A percentile compares a stretch with the other conserved stretches of the same genome.
Conservation (phyloP, 2,329 filamentous ascomycete species). For the Ascochyta fabae region DNA sequence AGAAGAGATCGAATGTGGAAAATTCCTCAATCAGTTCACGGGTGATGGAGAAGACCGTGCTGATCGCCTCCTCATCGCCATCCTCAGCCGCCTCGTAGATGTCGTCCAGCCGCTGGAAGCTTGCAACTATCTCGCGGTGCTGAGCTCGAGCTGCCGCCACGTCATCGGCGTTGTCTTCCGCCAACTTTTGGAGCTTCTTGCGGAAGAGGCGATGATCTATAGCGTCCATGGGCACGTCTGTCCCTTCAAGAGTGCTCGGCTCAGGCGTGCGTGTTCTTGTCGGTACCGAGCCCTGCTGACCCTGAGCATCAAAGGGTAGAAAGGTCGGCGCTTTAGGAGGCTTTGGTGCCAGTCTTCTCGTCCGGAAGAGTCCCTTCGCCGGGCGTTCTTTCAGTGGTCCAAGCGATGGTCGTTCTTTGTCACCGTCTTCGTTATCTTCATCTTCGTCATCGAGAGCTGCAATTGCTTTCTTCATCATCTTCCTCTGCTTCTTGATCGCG, state of each 20-base stretch:
- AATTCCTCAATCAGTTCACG: conserved; percentile 66
- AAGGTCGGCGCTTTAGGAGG: conserved; percentile 35
- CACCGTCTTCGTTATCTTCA: conserved; percentile 11
- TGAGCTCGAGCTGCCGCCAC: conserved; percentile 52
- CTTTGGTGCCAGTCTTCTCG: conserved; percentile 24
- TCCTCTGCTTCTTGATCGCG: conserved; percentile 35
- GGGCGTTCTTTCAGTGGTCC: conserved; percentile 32
- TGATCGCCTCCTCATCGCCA: conserved; percentile 57
- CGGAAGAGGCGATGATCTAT: conserved; percentile 41
- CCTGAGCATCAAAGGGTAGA: conserved; percentile 33
- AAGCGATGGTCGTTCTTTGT: conserved; percentile 27
- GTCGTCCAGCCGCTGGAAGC: conserved; percentile 56
- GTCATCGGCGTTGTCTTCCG: conserved; percentile 36
- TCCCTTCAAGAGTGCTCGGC: conserved; percentile 35
- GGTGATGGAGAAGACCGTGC: conserved; percentile 66
- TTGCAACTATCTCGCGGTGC: conserved; percentile 49
- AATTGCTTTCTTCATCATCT: conserved; percentile 34
- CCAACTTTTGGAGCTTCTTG: conserved; percentile 36
- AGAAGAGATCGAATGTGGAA: conserved; percentile 65
- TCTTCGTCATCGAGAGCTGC: conserved; percentile 25
- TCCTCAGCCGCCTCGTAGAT: conserved; percentile 51
- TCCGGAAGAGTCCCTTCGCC: conserved; percentile 39
- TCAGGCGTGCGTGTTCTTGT: conserved; percentile 4
- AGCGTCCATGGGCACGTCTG: conserved; percentile 35
- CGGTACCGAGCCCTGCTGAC: neutral